A percentile compares a stretch with the other conserved stretches of the same genome.
phyloP scores from a whole-genome alignment of 1,139 yeast species.

The Pichia sp. region DNA sequence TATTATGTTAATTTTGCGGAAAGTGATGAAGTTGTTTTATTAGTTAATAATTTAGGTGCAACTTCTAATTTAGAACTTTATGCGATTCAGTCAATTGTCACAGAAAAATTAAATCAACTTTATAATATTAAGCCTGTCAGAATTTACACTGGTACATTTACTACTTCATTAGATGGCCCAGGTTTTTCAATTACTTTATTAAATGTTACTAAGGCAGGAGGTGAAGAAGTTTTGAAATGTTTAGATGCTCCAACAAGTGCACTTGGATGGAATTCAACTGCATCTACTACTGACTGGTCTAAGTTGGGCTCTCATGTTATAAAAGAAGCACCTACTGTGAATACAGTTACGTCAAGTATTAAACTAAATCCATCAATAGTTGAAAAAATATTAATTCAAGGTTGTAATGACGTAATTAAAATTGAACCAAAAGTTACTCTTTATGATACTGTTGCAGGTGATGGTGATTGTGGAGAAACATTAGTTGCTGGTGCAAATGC shows the following conservation, averaged over 20 bases:
- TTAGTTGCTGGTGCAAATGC: constrained; percentile 77
- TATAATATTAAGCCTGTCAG: constrained; percentile 61
- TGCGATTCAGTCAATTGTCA: constrained; percentile 50
- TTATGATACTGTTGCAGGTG: constrained; percentile 87
- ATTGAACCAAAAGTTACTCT: constrained; percentile 78
- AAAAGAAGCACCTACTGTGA: constrained; percentile 25
- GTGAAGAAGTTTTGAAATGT: constrained; percentile 38
- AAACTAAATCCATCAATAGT: constrained; percentile 38
- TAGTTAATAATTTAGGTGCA: constrained; percentile 81
- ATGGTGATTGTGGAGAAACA: constrained; percentile 96
- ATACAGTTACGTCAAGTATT: constrained; percentile 31
- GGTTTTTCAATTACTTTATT: constrained; percentile 79
- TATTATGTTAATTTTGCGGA: constrained; percentile 60
- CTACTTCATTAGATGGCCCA: constrained; percentile 85
- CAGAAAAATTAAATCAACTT: constrained; percentile 37
- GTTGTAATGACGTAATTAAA: constrained; percentile 44
- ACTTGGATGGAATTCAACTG: constrained; percentile 63
- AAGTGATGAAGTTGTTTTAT: constrained; percentile 58
- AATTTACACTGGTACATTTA: constrained; percentile 65
- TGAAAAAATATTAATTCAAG: constrained; percentile 37
- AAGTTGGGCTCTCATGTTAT: constrained; percentile 36
- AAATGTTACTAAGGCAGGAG: constrained; percentile 50
- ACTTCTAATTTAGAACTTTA: constrained; percentile 70
- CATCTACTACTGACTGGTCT: constrained; percentile 31
- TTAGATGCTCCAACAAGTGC: constrained; percentile 71